Percentiles rank a stretch among this genome's conserved stretches.
Evolutionary conservation across 1,284 basidiomycete genomes (phyloP).

Genomic region (Ceratobasidium sp.): DNA sequence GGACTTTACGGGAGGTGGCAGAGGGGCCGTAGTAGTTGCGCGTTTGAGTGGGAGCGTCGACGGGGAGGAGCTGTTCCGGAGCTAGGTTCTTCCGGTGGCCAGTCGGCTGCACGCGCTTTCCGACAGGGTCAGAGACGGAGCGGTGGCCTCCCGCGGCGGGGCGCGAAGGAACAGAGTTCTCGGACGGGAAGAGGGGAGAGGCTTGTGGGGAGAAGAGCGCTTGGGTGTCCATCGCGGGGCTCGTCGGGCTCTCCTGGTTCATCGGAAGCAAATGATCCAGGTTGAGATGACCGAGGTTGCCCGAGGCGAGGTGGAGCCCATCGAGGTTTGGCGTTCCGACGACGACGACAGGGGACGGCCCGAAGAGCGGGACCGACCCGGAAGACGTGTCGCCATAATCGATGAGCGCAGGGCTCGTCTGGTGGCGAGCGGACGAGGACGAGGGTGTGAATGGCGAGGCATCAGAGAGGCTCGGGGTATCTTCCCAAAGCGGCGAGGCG

Average conservation of each 20-base stretch:
- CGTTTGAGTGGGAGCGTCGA: constrained; percentile 70
- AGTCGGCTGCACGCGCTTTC: constrained; percentile 65
- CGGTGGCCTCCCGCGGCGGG: constrained; percentile 24
- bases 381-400: constrained; percentile 23
- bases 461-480: constrained; percentile 38
- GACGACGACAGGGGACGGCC: constrained; percentile 16
- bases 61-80: constrained; percentile 65
- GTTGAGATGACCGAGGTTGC: constrained; percentile 24
- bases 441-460: constrained; percentile 40
- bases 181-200: constrained; percentile 23
- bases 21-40: constrained; percentile 70
- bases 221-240: constrained; percentile 34
- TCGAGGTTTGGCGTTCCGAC: constrained; percentile 29
- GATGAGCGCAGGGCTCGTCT: constrained; percentile 34
- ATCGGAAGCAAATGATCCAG: too few relatives aligned
- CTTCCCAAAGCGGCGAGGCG: constrained; percentile 31
- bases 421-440: constrained; percentile 36
- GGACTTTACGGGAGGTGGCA: constrained; percentile 69
- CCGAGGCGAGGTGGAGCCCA: constrained; percentile 24
- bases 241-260: constrained; percentile 21
- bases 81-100: constrained; percentile 67
- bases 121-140: constrained; percentile 54
- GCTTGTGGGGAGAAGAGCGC: constrained; percentile 26
- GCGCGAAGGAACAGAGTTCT: not conserved
- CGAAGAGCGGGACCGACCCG: constrained; percentile 16